Percentiles rank a stretch among this genome's conserved stretches.
These are phyloP conservation scores for Erodium trifolium DNA, from an alignment of 441 rosid species.

Conservation along the genomic window DNA sequence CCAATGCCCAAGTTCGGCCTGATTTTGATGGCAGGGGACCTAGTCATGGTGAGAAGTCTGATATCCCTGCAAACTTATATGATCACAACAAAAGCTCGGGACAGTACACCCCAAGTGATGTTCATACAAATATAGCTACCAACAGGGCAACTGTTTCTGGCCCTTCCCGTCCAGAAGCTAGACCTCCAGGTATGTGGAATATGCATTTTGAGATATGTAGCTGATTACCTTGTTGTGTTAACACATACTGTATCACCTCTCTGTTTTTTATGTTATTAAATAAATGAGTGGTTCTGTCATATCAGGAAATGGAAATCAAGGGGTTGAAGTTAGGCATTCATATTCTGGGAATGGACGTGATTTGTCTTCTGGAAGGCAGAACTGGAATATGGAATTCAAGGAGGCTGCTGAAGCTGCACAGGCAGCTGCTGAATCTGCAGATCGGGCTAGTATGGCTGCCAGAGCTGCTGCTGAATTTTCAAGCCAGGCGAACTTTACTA, in stretches of 20 bases:
- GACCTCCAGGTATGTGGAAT: no score
- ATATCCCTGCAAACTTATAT: constrained; percentile 27
- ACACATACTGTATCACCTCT: no score
- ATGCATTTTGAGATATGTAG: no score
- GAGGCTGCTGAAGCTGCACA: constrained; percentile 88
- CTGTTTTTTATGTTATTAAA: background rate
- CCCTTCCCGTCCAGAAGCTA: no score
- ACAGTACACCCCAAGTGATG: constrained; percentile 18
- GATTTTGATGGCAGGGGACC: constrained; percentile 25
- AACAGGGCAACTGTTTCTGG: no score
- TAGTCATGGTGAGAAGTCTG: constrained; percentile 25
- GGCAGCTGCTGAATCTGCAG: constrained; percentile 96
- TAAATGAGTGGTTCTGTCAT: background rate
- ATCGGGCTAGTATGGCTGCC: constrained; percentile 88
- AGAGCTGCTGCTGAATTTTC: no score
- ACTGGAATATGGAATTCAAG: constrained; percentile 73
- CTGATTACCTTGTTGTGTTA: no score
- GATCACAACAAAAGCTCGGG: background rate
- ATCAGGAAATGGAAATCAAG: no score
- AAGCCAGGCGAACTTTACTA: constrained; percentile 38
- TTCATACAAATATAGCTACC: constrained; percentile 23
- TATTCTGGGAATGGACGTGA: no score
- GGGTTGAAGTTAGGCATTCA: no score
- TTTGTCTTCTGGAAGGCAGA: constrained; percentile 28
- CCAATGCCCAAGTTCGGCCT: constrained; percentile 21